Base-by-base conservation (phyloP, 768 basidiomycete species). In the Tephrocybe sp. region DNA sequence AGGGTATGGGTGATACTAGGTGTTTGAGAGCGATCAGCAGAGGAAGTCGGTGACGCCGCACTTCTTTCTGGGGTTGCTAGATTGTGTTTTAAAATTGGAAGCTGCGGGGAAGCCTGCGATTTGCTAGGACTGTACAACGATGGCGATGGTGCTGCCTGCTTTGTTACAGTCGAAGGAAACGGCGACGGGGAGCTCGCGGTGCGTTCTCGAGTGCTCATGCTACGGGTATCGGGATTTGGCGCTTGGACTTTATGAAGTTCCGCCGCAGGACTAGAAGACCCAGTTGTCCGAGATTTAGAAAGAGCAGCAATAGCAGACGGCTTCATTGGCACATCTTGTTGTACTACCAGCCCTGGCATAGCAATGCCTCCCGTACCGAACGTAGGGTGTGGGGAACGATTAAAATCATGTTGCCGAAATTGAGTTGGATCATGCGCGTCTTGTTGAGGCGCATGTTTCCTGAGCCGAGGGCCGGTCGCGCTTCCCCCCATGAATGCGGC, bases 401-500 rank as follows among this genome's bases (percentile, higher is more conserved):
- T 64, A n/a, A 68, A 69, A 12, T 66, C 72, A 11, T 80, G 80
- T 60, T 86, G 84, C 48, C 84, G 82, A 57, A 87, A 87, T 56
- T 82, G 80, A 0, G 78, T 80, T 1, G 81, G 83, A 59, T 84
- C 79, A 60, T 80, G 72, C 9, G 76, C 75, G 67, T 92, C 82
- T 57, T 73, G 73, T 62, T 92, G 90, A 4, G 89, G 83, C 14
- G 83, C 82, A 59, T 83, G 88, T 51, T 75, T 80, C 55, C 79
- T 90, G 38, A 92, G 74, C 33, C 85, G 76, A 3, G 89, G 89
- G 19, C 88, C 90, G 38, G 81, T 77, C 12, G 84, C 89, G 22
- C 75, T 79, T 6, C 90, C 89, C 33, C 90, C 90, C 57, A 92
- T 92, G 64, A 92, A 89, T 2, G 85, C 78, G 0, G 90, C 89